A percentile compares a stretch with the other conserved stretches of the same genome.
phyloP scores from a whole-genome alignment of 2,329 filamentous ascomycete genomes.

The Nannizziopsis barbatae region DNA sequence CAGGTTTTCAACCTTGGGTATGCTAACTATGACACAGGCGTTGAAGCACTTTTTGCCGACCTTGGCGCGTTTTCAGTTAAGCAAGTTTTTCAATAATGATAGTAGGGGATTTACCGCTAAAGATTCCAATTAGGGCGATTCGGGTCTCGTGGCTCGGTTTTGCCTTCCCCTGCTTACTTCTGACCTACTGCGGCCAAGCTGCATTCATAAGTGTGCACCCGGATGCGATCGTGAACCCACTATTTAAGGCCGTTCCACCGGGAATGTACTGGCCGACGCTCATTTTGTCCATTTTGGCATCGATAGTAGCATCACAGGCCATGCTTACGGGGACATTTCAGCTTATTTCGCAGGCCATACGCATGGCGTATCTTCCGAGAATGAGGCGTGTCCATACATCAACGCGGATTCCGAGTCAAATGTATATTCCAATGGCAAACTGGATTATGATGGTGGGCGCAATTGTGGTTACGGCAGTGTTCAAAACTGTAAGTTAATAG shows the following conservation, averaged over 20 bases:
- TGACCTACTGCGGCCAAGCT: conserved; percentile 59
- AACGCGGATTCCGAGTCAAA: conserved; percentile 57
- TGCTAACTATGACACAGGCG: conserved; percentile 34
- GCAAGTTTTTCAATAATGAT: conserved; percentile 14
- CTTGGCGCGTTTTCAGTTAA: conserved; percentile 53
- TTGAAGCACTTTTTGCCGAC: conserved; percentile 70
- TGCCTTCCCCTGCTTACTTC: conserved; percentile 53
- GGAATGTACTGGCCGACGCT: conserved; percentile 58
- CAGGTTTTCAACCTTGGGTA: not conserved
- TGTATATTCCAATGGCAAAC: conserved; percentile 66
- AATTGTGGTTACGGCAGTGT: conserved; percentile 61
- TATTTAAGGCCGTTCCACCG: conserved; percentile 58
- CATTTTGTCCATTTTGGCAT: conserved; percentile 57
- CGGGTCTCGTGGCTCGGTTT: conserved; percentile 62
- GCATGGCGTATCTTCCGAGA: conserved; percentile 61
- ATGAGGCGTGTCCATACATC: conserved; percentile 64
- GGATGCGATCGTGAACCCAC: conserved; percentile 58
- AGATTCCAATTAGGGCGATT: conserved; percentile 41
- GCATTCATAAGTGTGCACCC: conserved; percentile 54
- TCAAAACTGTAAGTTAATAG: conserved; percentile 45
- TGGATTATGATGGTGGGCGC: conserved; percentile 68
- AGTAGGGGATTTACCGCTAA: conserved; percentile 32
- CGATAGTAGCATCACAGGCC: conserved; percentile 66
- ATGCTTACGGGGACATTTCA: conserved; percentile 69
- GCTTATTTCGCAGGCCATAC: conserved; percentile 61